These are phyloP conservation scores for Dendrobium nobile DNA, from an alignment of 106 monocot genomes.

Conservation along the genomic window DNA sequence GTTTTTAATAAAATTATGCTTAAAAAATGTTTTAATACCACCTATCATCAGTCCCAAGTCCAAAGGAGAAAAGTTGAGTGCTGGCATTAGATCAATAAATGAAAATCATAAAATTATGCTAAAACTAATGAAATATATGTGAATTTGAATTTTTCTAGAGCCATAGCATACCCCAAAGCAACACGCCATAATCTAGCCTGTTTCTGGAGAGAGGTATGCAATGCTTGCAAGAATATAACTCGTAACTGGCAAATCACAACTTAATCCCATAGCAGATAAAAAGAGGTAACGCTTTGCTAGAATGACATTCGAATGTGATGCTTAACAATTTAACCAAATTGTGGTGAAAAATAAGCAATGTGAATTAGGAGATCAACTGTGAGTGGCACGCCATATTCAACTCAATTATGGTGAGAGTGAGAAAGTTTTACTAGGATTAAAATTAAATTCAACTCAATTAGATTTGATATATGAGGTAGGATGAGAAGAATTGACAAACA, in stretches of 20 bases:
- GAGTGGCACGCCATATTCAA: not conserved
- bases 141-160: not conserved
- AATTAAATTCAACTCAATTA: not conserved
- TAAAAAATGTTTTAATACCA: not conserved
- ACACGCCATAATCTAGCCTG: not conserved
- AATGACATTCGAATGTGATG: not conserved
- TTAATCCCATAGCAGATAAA: not conserved
- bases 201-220: not conserved
- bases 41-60: not conserved
- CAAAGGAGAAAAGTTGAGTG: not conserved
- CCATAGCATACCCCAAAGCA: not conserved
- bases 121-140: not conserved
- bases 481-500: no score
- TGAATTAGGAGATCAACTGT: not conserved
- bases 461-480: not conserved
- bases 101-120: not conserved
- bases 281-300: not conserved
- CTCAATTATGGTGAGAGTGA: not conserved
- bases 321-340: not conserved
- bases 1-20: no score
- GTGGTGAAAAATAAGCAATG: not conserved
- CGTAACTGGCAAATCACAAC: not conserved
- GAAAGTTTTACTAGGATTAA: not conserved
- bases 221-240: not conserved
- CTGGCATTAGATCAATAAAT: not conserved